Conservation (phyloP, 2,329 filamentous ascomycete genomes). For the Bipolaris cookei region DNA sequence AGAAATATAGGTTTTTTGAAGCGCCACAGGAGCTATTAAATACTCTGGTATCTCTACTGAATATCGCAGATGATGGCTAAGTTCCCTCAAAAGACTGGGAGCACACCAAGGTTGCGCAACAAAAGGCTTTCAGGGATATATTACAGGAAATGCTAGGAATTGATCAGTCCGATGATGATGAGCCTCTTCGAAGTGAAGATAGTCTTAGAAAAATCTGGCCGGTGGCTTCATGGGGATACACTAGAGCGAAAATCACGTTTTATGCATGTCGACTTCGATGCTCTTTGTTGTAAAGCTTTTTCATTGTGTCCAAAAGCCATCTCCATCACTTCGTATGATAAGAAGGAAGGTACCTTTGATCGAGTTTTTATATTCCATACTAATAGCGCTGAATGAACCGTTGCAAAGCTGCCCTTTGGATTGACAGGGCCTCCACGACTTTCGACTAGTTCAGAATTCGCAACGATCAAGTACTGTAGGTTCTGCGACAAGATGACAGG, state of each 20-base stretch:
- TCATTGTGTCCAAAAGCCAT: conserved; percentile 47
- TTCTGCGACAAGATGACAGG: neutral
- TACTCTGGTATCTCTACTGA: conserved; percentile 37
- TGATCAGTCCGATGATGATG: conserved; percentile 40
- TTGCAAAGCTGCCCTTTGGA: conserved; percentile 53
- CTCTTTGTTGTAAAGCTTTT: conserved; percentile 48
- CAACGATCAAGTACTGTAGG: conserved; percentile 53
- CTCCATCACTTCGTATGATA: conserved; percentile 46
- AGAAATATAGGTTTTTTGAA: conserved; percentile 43
- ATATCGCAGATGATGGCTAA: conserved; percentile 44
- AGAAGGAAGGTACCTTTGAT: conserved; percentile 56
- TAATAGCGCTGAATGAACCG: conserved; percentile 47
- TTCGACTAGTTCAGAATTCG: conserved; percentile 54
- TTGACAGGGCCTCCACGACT: conserved; percentile 48
- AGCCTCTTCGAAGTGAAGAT: conserved; percentile 43
- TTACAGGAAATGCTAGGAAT: conserved; percentile 41
- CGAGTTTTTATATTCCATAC: conserved; percentile 53
- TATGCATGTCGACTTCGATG: conserved; percentile 51
- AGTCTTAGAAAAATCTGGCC: conserved; percentile 48
- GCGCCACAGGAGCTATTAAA: conserved; percentile 41
- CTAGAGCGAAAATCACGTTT: conserved; percentile 46
- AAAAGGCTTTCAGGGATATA: conserved; percentile 41
- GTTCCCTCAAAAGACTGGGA: conserved; percentile 46
- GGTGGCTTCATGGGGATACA: neutral
- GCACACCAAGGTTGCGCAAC: conserved; percentile 37